phyloP scores from a whole-genome alignment of 306 rosid genomes.

The Glycine latifolia region DNA sequence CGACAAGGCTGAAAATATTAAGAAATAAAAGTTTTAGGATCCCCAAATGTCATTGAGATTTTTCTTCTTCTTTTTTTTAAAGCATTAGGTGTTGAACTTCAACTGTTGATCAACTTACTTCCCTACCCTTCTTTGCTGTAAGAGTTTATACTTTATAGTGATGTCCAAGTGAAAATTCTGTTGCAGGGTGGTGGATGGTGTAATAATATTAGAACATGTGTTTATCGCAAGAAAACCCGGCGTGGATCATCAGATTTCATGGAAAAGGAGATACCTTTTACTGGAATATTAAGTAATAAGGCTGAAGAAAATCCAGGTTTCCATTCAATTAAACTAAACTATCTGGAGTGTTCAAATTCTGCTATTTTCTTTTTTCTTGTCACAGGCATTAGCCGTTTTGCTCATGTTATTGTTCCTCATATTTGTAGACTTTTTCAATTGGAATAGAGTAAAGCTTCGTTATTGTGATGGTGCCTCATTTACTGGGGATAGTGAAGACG shows the following conservation, averaged over 20 bases:
- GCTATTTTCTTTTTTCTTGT: constrained; percentile 9
- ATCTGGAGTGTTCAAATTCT: constrained; percentile 10
- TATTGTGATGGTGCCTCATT: constrained; percentile 99
- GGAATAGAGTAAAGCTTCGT: constrained; percentile 97
- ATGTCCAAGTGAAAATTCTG: constrained; percentile 45
- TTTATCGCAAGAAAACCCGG: constrained; percentile 79
- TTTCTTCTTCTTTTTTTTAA: neutral
- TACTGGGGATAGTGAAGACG: constrained; percentile 76
- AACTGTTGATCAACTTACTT: constrained; percentile 24
- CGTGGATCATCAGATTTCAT: constrained; percentile 83
- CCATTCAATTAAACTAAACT: constrained; percentile 39
- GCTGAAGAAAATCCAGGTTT: constrained; percentile 91
- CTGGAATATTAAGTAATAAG: constrained; percentile 81
- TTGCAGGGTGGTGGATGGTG: constrained; percentile 99
- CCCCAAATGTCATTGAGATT: neutral
- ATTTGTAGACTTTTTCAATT: constrained; percentile 88
- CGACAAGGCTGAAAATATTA: neutral
- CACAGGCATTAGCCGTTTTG: constrained; percentile 10
- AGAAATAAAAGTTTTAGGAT: constrained; percentile 23
- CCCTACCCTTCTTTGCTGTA: neutral
- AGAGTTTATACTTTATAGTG: neutral
- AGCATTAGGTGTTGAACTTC: constrained; percentile 3
- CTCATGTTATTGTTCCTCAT: constrained; percentile 36
- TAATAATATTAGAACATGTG: constrained; percentile 75
- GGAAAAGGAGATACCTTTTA: constrained; percentile 83